Conservation (phyloP, 2,329 filamentous ascomycete genomes). For the Aureobasidium melanogenum region DNA sequence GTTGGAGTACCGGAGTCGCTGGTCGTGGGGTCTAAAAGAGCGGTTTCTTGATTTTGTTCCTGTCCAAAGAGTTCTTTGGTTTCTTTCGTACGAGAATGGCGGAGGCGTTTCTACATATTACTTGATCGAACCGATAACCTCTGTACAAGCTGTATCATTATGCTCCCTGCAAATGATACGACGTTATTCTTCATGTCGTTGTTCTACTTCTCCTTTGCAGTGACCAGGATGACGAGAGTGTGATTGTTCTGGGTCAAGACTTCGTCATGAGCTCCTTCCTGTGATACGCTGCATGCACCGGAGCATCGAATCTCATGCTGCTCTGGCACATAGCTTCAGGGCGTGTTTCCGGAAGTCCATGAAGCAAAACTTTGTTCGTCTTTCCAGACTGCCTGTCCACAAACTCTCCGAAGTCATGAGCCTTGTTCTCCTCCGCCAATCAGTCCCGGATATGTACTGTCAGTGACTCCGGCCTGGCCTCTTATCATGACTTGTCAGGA, state of each 20-base stretch:
- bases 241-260: neutral
- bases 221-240: neutral
- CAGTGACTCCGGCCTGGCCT: neutral
- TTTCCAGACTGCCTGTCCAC: neutral
- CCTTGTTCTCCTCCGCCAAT: too few relatives aligned
- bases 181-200: slow-evolving; percentile 3
- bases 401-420: neutral
- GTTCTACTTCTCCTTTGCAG: neutral
- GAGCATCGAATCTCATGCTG: neutral
- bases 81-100: slow-evolving; percentile 8
- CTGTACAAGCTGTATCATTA: slow-evolving; percentile 11
- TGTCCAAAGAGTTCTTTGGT: neutral
- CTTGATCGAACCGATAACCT: slow-evolving; percentile 5
- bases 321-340: neutral
- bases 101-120: slow-evolving; percentile 9
- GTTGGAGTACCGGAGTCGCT: slow-evolving; percentile 9
- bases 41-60: slow-evolving; percentile 10
- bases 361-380: neutral
- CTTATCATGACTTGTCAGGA: neutral
- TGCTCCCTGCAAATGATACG: slow-evolving; percentile 1
- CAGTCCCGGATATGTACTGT: neutral
- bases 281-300: neutral
- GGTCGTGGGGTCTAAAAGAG: slow-evolving; percentile 10
- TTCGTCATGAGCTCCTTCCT: neutral
- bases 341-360: neutral